These are phyloP conservation scores for Barbatosphaeria neglecta DNA, from an alignment of 495 filamentous ascomycete species.

Conservation along the genomic window DNA sequence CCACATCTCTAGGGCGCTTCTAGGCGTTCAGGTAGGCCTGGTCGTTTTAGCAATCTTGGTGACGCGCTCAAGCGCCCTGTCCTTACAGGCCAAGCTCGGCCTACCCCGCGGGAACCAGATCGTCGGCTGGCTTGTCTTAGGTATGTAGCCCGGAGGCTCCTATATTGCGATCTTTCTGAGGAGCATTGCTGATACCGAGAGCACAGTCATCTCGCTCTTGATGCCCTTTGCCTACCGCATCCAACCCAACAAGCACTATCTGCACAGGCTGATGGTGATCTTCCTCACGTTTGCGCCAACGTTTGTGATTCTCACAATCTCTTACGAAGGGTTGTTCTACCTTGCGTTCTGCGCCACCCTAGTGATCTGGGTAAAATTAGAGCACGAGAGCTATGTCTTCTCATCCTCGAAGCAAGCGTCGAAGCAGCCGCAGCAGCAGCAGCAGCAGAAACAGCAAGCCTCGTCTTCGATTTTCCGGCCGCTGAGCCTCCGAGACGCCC, in stretches of 20 bases:
- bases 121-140: constrained; percentile 73
- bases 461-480: constrained; percentile 45
- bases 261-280: constrained; percentile 78
- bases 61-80: constrained; percentile 69
- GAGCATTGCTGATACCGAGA: too few relatives aligned
- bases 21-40: constrained; percentile 56
- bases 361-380: constrained; percentile 80
- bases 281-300: constrained; percentile 89
- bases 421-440: constrained; percentile 10
- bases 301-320: constrained; percentile 95
- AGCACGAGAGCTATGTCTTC: constrained; percentile 63
- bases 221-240: constrained; percentile 74
- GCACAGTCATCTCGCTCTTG: constrained; percentile 57
- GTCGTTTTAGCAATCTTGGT: constrained; percentile 73
- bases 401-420: constrained; percentile 9
- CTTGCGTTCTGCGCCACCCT: constrained; percentile 75
- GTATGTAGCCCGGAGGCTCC: constrained; percentile 34
- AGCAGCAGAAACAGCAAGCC: constrained; percentile 10
- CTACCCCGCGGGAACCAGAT: constrained; percentile 84
- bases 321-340: constrained; percentile 96
- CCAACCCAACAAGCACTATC: constrained; percentile 74
- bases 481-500: constrained; percentile 68
- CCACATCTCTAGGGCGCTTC: constrained; percentile 25
- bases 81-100: constrained; percentile 75
- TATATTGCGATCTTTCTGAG: constrained; percentile 5